Evolutionary conservation across 2,329 filamentous ascomycete species (phyloP).

Genomic region (Didymella pinodella): DNA sequence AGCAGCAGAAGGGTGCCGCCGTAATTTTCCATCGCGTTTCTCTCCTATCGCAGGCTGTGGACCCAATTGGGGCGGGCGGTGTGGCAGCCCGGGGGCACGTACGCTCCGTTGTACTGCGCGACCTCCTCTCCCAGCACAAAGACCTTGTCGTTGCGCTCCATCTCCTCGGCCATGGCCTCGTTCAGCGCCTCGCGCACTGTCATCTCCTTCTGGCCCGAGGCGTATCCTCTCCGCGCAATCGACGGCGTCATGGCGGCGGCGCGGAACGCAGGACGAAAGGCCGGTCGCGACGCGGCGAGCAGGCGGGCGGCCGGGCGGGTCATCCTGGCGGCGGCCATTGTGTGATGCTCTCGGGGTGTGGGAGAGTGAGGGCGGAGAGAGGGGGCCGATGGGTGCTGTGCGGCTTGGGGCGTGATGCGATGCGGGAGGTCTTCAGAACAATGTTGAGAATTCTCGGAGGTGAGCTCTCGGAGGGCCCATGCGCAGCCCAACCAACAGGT

Average conservation of each 20-base stretch:
- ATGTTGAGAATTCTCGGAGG: slow-evolving; percentile 14
- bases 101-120: slow-evolving; percentile 98
- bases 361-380: slow-evolving; percentile 25
- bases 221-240: slow-evolving; percentile 63
- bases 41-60: neutral
- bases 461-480: slow-evolving; percentile 19
- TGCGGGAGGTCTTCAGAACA: slow-evolving; percentile 13
- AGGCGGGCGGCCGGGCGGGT: slow-evolving; percentile 71
- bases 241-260: slow-evolving; percentile 57
- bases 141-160: slow-evolving; percentile 92
- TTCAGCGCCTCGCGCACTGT: slow-evolving; percentile 97
- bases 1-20: neutral
- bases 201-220: slow-evolving; percentile 81
- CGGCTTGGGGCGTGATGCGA: slow-evolving; percentile 17
- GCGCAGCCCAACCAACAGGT: slow-evolving; percentile 5
- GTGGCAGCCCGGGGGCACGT: slow-evolving; percentile 46
- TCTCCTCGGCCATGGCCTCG: slow-evolving; percentile 96
- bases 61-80: neutral
- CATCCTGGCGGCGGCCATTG: slow-evolving; percentile 68
- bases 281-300: slow-evolving; percentile 63
- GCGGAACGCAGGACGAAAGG: slow-evolving; percentile 63
- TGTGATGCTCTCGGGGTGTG: slow-evolving; percentile 19
- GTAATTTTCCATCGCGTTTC: neutral
- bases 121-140: slow-evolving; percentile 98
- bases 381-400: slow-evolving; percentile 34